These are phyloP conservation scores for Colletotrichum sp. DNA, from an alignment of 2,329 filamentous ascomycete genomes.

Conservation along the genomic window DNA sequence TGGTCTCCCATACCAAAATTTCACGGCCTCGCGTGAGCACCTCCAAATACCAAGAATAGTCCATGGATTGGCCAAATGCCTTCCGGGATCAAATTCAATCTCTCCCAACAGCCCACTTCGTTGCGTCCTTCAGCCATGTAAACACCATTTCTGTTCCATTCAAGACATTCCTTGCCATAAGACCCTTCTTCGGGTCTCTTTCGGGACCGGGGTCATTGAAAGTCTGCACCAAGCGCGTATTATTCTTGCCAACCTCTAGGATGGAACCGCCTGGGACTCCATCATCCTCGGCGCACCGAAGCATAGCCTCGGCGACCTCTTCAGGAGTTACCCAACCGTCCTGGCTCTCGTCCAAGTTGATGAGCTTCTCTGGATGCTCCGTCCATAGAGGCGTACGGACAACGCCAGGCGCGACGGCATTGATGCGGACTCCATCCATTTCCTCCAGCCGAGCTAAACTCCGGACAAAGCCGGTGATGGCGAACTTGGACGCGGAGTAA, in stretches of 20 bases:
- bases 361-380: slow-evolving; percentile 48
- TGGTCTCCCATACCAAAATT: neutral
- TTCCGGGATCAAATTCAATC: neutral
- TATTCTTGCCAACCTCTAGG: slow-evolving; percentile 41
- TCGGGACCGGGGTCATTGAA: slow-evolving; percentile 46
- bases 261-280: slow-evolving; percentile 43
- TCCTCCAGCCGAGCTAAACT: slow-evolving; percentile 37
- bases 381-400: slow-evolving; percentile 51
- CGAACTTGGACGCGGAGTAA: slow-evolving; percentile 45
- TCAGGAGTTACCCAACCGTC: slow-evolving; percentile 47
- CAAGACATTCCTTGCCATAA: slow-evolving; percentile 30
- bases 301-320: slow-evolving; percentile 49
- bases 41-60: neutral
- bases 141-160: slow-evolving; percentile 32
- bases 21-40: neutral
- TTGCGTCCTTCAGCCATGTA: slow-evolving; percentile 27
- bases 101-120: slow-evolving; percentile 27
- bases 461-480: slow-evolving; percentile 44
- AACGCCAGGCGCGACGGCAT: slow-evolving; percentile 46
- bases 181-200: slow-evolving; percentile 27
- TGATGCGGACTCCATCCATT: slow-evolving; percentile 44
- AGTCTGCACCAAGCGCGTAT: slow-evolving; percentile 34
- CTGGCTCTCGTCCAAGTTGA: slow-evolving; percentile 33
- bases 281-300: slow-evolving; percentile 39
- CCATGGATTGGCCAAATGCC: neutral